Evolutionary conservation across 2,329 filamentous ascomycete genomes (phyloP), one percentile per base, ranked within the genome.

Genomic region (Apiospora aurea): DNA sequence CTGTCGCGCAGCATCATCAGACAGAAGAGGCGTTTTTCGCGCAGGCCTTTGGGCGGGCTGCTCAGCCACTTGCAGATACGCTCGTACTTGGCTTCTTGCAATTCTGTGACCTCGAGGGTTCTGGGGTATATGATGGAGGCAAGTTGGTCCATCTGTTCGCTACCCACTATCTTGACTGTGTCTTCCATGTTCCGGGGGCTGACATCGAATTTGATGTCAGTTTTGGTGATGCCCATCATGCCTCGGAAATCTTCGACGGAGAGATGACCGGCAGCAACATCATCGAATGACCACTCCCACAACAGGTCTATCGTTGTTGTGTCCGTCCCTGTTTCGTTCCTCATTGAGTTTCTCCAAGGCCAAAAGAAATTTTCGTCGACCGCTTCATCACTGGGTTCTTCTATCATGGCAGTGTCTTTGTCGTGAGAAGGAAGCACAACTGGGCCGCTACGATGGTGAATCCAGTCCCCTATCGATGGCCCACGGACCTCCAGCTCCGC

Each of bases 311-410:
- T 18, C 2, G 57, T 41, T 13, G 29, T 64, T n/a, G 21, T 29
- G 6, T 41, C 8, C 34, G 21, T n/a, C 3, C 13, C 21, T 1
- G 34, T 41, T 4, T n/a, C 18, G 34, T 18, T 18, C 4, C 21
- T 38, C 57, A 64, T 64, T 2, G 34, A 11, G 10, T 41, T 64
- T 24, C 57, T 11, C 57, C 57, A 64, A 4, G 57, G 57, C 57
- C 57, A 64, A n/a, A 64, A 64, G 57, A 64, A 64, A 18, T 64
- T 34, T 2, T 64, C 57, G 4, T 64, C 57, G 18, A n/a, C 11
- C 5, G 4, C 34, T n/a, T 41, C 34, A 10, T 64, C 57, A 24
- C 41, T 13, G 0, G 29, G 10, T 5, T 64, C 34, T 13, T 64
- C 53, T 16, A 0, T 1, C 14, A 24, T 7, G 14, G 29, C 16